These are phyloP conservation scores for Solanum arcanum DNA, from an alignment of 257 asterid species.

Conservation along the genomic window DNA sequence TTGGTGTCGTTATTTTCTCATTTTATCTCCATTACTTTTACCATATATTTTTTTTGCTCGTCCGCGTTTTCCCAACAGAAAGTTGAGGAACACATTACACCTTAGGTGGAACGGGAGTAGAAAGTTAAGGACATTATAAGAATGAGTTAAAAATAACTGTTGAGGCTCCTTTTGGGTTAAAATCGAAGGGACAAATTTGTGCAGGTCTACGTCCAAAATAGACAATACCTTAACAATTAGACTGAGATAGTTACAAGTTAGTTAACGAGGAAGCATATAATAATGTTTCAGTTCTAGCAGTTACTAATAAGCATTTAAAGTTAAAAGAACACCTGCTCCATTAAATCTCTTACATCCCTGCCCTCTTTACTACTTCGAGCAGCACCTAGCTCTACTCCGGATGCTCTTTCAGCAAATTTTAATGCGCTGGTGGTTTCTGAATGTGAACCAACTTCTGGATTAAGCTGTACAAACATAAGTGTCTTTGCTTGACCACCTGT, in stretches of 20 bases:
- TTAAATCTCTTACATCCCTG: slow-evolving; percentile 35
- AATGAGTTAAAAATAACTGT: neutral
- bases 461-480: slow-evolving; percentile 57
- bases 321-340: slow-evolving; percentile 27
- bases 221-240: neutral
- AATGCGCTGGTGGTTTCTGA: slow-evolving; percentile 53
- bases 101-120: neutral
- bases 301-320: neutral
- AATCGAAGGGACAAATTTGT: neutral
- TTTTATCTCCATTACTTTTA: too few species aligned
- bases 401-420: slow-evolving; percentile 57
- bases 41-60: too few species aligned
- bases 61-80: too few species aligned
- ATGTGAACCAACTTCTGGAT: slow-evolving; percentile 39
- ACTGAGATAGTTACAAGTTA: neutral
- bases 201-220: neutral
- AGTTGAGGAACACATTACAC: neutral
- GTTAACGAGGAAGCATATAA: neutral
- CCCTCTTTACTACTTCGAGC: slow-evolving; percentile 36
- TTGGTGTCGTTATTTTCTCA: too few species aligned
- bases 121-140: neutral
- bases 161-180: neutral
- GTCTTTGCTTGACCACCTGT: slow-evolving; percentile 70
- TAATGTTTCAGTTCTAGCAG: neutral
- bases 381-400: slow-evolving; percentile 45